Conservation (phyloP, 805 yeast species). For the Starmerella bacillaris region DNA sequence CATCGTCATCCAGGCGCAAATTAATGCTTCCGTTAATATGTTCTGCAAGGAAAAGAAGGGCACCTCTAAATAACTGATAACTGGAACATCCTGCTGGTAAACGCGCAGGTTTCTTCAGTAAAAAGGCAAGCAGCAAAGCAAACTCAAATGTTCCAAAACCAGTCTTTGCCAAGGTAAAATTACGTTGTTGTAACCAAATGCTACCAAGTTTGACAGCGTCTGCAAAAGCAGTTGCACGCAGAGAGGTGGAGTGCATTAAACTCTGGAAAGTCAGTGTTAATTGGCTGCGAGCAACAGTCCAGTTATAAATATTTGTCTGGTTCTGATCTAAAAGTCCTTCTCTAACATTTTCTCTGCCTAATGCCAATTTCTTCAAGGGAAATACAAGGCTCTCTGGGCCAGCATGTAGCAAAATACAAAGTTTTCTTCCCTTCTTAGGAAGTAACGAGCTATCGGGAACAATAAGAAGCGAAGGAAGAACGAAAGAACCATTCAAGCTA, state of each 20-base stretch:
- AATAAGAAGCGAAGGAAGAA: slow-evolving; percentile 56
- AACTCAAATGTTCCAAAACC: slow-evolving; percentile 93
- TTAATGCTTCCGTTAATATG: no score
- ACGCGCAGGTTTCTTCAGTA: slow-evolving; percentile 52
- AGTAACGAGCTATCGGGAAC: slow-evolving; percentile 14
- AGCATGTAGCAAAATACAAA: slow-evolving; percentile 51
- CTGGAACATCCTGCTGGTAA: slow-evolving; percentile 77
- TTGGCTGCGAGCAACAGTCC: slow-evolving; percentile 54
- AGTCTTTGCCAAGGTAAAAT: slow-evolving; percentile 44
- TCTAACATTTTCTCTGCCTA: slow-evolving; percentile 68
- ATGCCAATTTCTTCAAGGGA: slow-evolving; percentile 56
- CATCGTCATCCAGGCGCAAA: slow-evolving; percentile 1
- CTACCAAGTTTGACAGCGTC: slow-evolving; percentile 79
- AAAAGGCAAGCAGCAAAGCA: slow-evolving; percentile 58
- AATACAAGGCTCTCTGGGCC: slow-evolving; percentile 54
- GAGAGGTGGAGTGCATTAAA: slow-evolving; percentile 52
- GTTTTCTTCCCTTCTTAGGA: slow-evolving; percentile 25
- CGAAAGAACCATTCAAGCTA: slow-evolving; percentile 57
- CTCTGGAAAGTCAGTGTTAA: slow-evolving; percentile 53
- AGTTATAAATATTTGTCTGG: slow-evolving; percentile 77
- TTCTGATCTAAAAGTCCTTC: no score
- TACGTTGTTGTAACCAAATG: slow-evolving; percentile 80
- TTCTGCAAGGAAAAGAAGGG: slow-evolving; percentile 61
- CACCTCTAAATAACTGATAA: slow-evolving; percentile 83
- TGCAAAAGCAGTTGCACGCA: slow-evolving; percentile 41